phyloP scores from a whole-genome alignment of 805 yeast species.

The Brettanomyces sp. region DNA sequence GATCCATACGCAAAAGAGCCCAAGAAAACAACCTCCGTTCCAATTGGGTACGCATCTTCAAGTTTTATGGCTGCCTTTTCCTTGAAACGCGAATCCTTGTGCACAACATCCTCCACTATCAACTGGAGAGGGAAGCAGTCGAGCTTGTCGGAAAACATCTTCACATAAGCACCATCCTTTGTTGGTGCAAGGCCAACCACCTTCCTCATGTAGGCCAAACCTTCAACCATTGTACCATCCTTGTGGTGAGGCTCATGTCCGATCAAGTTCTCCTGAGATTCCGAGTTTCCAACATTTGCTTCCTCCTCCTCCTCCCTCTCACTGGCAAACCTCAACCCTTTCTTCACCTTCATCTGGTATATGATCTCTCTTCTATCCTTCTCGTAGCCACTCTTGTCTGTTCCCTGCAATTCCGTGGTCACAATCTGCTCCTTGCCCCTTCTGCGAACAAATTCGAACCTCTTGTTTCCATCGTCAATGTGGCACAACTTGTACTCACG shows the following conservation, averaged over 20 bases:
- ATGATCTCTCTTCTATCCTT: conserved; percentile 30
- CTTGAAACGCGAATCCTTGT: conserved; percentile 64
- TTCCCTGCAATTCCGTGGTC: conserved; percentile 33
- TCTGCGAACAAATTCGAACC: conserved; percentile 30
- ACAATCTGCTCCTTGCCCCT: conserved; percentile 22
- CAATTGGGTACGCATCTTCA: conserved; percentile 72
- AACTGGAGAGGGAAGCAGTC: conserved; percentile 70
- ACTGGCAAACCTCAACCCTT: conserved; percentile 35
- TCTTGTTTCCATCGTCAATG: conserved; percentile 45
- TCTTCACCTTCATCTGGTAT: conserved; percentile 36
- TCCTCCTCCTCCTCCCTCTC: conserved; percentile 6
- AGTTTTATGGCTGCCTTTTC: conserved; percentile 72
- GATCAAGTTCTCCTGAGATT: not conserved
- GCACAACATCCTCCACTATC: conserved; percentile 62
- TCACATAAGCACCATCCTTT: conserved; percentile 64
- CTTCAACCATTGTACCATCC: conserved; percentile 28
- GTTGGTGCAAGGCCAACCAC: conserved; percentile 72
- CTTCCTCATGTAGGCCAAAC: conserved; percentile 60
- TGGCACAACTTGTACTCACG: conserved; percentile 66
- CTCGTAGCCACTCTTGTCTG: conserved; percentile 38
- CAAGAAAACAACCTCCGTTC: conserved; percentile 63
- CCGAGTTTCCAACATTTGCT: not conserved
- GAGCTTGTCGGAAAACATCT: conserved; percentile 48
- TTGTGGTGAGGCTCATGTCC: not conserved
- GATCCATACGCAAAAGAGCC: conserved; percentile 88